phyloP scores from a whole-genome alignment of 176 grass and related monocot genomes.

The Oryza officinalis region DNA sequence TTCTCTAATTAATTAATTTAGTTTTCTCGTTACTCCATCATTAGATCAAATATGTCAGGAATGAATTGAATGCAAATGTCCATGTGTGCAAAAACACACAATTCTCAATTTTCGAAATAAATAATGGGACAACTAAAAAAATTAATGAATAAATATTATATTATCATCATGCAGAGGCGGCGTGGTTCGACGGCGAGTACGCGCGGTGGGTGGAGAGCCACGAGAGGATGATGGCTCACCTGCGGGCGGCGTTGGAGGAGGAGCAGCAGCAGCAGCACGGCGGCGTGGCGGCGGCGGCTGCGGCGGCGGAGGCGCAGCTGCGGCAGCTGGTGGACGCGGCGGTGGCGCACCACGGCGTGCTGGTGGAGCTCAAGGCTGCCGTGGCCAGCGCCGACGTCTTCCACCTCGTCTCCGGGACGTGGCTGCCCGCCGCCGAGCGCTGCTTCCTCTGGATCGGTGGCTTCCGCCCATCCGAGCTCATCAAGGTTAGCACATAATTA shows the following conservation, averaged over 20 bases:
- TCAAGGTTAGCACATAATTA: slow-evolving; percentile 49
- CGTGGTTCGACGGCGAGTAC: slow-evolving; percentile 54
- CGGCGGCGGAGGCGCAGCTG: slow-evolving; percentile 10
- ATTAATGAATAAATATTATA: background rate
- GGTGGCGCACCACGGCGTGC: slow-evolving; percentile 36
- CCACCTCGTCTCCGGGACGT: slow-evolving; percentile 54
- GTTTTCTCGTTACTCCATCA: too few relatives aligned
- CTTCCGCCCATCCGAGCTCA: slow-evolving; percentile 63
- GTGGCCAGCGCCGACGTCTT: slow-evolving; percentile 50
- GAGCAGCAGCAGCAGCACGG: background rate
- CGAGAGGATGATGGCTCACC: slow-evolving; percentile 43
- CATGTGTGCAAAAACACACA: too few relatives aligned
- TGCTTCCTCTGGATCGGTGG: slow-evolving; percentile 80
- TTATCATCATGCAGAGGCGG: slow-evolving; percentile 37
- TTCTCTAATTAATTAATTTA: too few relatives aligned
- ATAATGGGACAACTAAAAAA: background rate
- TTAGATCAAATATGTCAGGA: too few relatives aligned
- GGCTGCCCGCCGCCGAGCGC: slow-evolving; percentile 57
- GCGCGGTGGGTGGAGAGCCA: slow-evolving; percentile 54
- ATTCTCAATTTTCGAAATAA: background rate
- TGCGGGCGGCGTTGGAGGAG: slow-evolving; percentile 43
- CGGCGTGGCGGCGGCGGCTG: background rate
- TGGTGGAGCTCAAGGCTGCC: slow-evolving; percentile 49
- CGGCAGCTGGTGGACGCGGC: slow-evolving; percentile 44
- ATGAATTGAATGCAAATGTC: too few relatives aligned